Percentiles rank a stretch among this genome's conserved stretches.
phyloP scores from a whole-genome alignment of 163 green algal genomes.

The Scenedesmus sp. region DNA sequence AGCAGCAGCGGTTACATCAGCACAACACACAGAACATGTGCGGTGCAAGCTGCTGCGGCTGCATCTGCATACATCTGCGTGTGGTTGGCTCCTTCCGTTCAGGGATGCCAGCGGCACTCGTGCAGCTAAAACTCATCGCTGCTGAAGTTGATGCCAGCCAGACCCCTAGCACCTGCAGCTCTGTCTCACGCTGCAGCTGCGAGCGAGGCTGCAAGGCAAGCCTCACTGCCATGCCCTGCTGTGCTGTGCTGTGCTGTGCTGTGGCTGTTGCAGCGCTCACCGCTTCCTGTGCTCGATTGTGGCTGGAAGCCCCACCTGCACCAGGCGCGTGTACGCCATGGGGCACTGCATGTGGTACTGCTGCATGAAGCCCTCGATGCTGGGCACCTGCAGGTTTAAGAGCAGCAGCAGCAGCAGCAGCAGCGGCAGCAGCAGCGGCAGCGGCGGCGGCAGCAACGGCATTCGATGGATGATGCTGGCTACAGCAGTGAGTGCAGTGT shows the following conservation, averaged over 20 bases:
- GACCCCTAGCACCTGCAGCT: too few relatives aligned
- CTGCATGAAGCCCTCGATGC: conserved; percentile 89
- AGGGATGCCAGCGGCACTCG: not conserved
- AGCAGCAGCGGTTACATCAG: not conserved
- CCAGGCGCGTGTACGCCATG: conserved; percentile 82
- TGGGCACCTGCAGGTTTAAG: conserved; percentile 73
- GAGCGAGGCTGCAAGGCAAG: not conserved
- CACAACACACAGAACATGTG: not conserved
- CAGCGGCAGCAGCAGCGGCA: not conserved
- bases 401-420: not conserved
- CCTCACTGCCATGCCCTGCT: not conserved
- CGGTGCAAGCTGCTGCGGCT: not conserved
- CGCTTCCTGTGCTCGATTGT: conserved; percentile 89
- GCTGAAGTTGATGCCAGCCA: too few relatives aligned
- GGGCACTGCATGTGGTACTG: conserved; percentile 97
- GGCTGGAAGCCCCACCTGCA: conserved; percentile 90
- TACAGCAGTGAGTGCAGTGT: not conserved
- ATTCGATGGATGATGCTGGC: not conserved
- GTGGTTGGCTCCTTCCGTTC: not conserved
- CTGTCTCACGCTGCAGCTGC: not conserved
- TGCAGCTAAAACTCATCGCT: not conserved
- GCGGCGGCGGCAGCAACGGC: not conserved
- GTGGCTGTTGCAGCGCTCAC: not conserved
- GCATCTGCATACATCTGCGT: not conserved
- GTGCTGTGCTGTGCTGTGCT: not conserved